Evolutionary conservation across 2,329 filamentous ascomycete genomes (phyloP).

Genomic region (Colletotrichum cereale): DNA sequence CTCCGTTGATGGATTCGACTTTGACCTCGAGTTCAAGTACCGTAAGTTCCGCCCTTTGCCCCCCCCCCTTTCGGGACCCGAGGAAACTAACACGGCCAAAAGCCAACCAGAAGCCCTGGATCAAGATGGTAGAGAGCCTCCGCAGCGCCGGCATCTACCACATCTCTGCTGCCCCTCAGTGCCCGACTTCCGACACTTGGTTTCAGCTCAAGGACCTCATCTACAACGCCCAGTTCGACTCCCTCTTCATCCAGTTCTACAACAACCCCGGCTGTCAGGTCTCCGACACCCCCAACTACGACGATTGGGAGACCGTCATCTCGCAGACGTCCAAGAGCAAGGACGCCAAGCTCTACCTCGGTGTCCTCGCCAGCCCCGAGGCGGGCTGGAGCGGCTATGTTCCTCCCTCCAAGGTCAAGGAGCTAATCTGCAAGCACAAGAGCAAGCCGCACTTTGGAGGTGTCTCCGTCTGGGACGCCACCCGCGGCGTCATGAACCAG

Average conservation of each 20-base stretch:
- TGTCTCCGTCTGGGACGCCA: conserved; percentile 61
- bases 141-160: conserved; percentile 48
- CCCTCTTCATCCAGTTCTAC: conserved; percentile 63
- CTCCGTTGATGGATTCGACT: conserved; percentile 57
- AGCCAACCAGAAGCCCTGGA: conserved; percentile 52
- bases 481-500: conserved; percentile 49
- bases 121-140: conserved; percentile 54
- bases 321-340: conserved; percentile 50
- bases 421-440: conserved; percentile 55
- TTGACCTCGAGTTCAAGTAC: conserved; percentile 54
- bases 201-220: conserved; percentile 55
- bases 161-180: conserved; percentile 61
- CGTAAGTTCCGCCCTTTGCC: conserved; percentile 45
- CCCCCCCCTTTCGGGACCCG: background rate
- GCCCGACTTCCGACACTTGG: conserved; percentile 47
- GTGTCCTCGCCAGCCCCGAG: conserved; percentile 52
- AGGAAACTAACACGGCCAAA: background rate
- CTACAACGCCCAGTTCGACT: conserved; percentile 55
- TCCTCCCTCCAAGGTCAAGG: conserved; percentile 48
- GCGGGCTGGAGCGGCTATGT: conserved; percentile 53
- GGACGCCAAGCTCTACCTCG: conserved; percentile 60
- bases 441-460: conserved; percentile 57
- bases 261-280: conserved; percentile 57
- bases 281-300: conserved; percentile 54
- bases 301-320: conserved; percentile 55